Evolutionary conservation across 192 early-diverging fungal species (phyloP), one percentile per base, ranked within the genome.

Genomic region (Coemansia sp.): DNA sequence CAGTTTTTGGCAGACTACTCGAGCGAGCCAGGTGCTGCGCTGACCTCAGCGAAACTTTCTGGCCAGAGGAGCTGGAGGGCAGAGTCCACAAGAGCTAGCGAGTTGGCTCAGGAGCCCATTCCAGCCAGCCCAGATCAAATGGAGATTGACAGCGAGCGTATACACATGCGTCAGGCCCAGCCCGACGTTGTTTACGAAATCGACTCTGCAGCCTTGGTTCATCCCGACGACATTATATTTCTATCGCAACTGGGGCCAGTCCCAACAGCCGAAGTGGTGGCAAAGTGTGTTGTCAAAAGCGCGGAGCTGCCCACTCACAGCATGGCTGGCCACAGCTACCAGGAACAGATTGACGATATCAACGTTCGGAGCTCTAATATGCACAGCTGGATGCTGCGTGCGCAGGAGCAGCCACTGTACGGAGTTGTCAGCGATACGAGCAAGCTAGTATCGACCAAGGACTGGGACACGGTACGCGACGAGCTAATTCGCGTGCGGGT

Each of bases 401-500:
- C 75, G 51, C 77, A 80, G 45, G 70, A 80, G 48, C 82, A 84
- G 60, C 74, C 82, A 12, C 68, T 84, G 8, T 63, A 70, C 63
- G 72, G 76, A 32, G 45, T 76, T 10, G 37, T 79, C 6, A 60
- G 62, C 11, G 27, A 51, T 17, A 63, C 77, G 36, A 67, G 65
- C 21, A 84, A 84, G 34, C 51, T 80, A 5, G 63, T 80, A 5
- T 70, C 77, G 21, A 80, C 77, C 5, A 65, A 60, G 44, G 74
- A 79, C 58, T 84, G 82, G 82, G 68, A 79, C 36, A 60, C 78
- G 3, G 85, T 77, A 25, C 74, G 78, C 27, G 80, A 85, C 12
- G 85, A 86, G 61, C 62, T 85, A 11, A 74, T 74, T 29, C 69
- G 69, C 2, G 63, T 75, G 5, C 79, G 77, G 23, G 66, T 77